A percentile compares a stretch with the other conserved stretches of the same genome.
phyloP scores from a whole-genome alignment of 2,329 filamentous ascomycete genomes.

The Colletotrichum karsti region DNA sequence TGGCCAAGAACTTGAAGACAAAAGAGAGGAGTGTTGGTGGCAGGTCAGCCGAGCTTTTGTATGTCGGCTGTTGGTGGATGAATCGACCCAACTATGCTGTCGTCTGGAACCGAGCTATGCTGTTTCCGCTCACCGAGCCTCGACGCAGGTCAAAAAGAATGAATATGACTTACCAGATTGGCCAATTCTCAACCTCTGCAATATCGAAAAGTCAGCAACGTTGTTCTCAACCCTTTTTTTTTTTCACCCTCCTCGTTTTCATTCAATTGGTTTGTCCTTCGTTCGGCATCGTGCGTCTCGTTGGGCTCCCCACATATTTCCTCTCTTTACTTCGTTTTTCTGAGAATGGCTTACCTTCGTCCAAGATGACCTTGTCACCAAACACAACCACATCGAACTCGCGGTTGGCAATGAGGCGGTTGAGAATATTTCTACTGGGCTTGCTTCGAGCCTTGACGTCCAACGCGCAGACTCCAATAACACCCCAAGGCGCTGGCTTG shows the following conservation, averaged over 20 bases:
- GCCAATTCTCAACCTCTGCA: slow-evolving; percentile 90
- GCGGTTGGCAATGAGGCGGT: slow-evolving; percentile 85
- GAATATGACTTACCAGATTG: slow-evolving; percentile 71
- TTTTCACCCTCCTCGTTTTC: not conserved
- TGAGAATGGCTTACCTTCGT: slow-evolving; percentile 68
- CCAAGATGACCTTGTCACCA: slow-evolving; percentile 97
- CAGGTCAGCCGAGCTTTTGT: no score
- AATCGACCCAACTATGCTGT: not conserved
- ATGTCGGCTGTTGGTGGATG: not conserved
- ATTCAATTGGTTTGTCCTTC: not conserved
- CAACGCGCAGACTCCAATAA: slow-evolving; percentile 93
- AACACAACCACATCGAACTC: slow-evolving; percentile 98
- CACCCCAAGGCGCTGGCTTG: slow-evolving; percentile 68
- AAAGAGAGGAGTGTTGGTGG: not conserved
- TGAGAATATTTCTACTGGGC: slow-evolving; percentile 94
- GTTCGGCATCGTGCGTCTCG: not conserved
- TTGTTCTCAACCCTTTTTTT: not conserved
- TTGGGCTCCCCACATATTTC: not conserved
- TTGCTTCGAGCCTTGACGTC: slow-evolving; percentile 97
- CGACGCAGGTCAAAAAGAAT: not conserved
- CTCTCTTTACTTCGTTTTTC: not conserved
- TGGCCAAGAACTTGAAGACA: not conserved
- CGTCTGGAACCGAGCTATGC: slow-evolving; percentile 37
- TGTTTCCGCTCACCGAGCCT: slow-evolving; percentile 44
- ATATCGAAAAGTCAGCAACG: not conserved